Conservation (phyloP, 148 eudicot species). For the Amaranthus palmeri region DNA sequence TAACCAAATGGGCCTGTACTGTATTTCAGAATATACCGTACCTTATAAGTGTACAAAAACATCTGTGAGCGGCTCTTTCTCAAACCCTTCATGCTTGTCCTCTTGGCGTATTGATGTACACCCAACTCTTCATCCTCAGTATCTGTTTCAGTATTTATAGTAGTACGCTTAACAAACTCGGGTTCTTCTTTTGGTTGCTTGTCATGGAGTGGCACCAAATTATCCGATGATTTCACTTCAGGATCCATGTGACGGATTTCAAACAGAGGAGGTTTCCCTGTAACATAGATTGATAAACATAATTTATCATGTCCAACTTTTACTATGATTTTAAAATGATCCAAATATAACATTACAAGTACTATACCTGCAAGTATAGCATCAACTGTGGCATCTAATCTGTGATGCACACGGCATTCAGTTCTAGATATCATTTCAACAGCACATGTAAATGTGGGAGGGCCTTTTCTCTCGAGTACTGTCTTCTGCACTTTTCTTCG, state of each 20-base stretch:
- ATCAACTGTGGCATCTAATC: conserved; percentile 92
- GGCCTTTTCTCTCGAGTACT: conserved; percentile 97
- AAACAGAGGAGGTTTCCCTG: conserved; percentile 70
- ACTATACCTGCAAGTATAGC: conserved; percentile 75
- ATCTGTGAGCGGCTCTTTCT: conserved; percentile 43
- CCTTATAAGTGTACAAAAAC: conserved; percentile 81
- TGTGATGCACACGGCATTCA: conserved; percentile 82
- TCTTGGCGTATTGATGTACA: conserved; percentile 26
- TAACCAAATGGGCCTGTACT: no score
- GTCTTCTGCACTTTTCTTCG: conserved; percentile 97
- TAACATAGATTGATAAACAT: background rate
- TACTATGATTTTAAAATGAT: conserved; percentile 10
- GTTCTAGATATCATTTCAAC: conserved; percentile 91
- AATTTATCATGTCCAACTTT: background rate
- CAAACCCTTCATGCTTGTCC: conserved; percentile 22
- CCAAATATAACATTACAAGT: background rate
- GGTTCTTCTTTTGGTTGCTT: conserved; percentile 27
- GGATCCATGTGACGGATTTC: conserved; percentile 62
- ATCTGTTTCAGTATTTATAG: conserved; percentile 26
- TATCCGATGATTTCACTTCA: conserved; percentile 37
- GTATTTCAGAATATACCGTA: conserved; percentile 13
- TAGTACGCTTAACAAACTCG: conserved; percentile 30
- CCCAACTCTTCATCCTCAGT: conserved; percentile 37
- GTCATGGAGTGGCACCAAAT: conserved; percentile 27
- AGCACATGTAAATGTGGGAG: conserved; percentile 88